A percentile compares a stretch with the other conserved stretches of the same genome.
Conservation (phyloP, 441 rosid species). For the Omphalea diandra region DNA sequence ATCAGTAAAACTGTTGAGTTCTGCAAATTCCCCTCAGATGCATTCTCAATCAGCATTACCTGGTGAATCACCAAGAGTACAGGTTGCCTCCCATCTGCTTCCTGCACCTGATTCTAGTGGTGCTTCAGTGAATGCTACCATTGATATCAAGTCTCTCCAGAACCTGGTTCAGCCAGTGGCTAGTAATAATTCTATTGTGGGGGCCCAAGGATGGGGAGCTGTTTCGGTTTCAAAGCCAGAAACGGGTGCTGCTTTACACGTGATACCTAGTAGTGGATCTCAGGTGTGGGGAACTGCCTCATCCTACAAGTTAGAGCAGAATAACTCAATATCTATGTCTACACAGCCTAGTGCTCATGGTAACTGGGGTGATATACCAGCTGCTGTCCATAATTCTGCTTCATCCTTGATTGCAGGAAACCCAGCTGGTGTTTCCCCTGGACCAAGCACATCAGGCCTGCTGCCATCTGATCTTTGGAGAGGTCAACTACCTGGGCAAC, state of each 20-base stretch:
- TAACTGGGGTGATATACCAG: conserved; percentile 44
- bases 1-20: conserved; percentile 28
- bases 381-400: conserved; percentile 39
- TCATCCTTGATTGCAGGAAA: conserved; percentile 36
- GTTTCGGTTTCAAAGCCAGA: conserved; percentile 43
- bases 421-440: conserved; percentile 37
- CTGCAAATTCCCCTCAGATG: conserved; percentile 33
- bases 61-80: conserved; percentile 35
- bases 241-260: conserved; percentile 33
- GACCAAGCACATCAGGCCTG: conserved; percentile 39
- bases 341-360: conserved; percentile 47
- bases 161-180: conserved; percentile 40
- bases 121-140: conserved; percentile 28
- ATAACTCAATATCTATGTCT: conserved; percentile 29
- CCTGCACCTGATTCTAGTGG: conserved; percentile 24
- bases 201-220: conserved; percentile 40
- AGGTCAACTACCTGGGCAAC: conserved; percentile 49
- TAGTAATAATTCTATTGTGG: conserved; percentile 39
- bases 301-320: conserved; percentile 39
- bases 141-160: conserved; percentile 44
- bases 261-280: conserved; percentile 39
- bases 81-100: conserved; percentile 37
- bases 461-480: conserved; percentile 65
- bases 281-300: conserved; percentile 56
- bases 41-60: conserved; percentile 35